These are phyloP conservation scores for Albugo candida DNA, from an alignment of 352 stramenopile genomes.

Conservation along the genomic window DNA sequence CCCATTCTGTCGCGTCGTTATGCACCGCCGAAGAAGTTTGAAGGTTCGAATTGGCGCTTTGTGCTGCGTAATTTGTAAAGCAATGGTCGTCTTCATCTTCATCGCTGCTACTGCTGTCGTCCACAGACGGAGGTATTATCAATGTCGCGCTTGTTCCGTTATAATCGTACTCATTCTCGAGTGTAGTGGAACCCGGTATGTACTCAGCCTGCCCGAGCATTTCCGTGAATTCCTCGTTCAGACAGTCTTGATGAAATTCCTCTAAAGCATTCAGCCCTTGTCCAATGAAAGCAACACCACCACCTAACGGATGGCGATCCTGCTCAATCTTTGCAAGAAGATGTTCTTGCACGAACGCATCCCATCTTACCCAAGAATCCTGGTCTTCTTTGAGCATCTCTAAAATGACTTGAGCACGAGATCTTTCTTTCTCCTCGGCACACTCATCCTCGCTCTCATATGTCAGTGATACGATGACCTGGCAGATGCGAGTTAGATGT, in stretches of 20 bases:
- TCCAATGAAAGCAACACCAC: constrained; percentile 39
- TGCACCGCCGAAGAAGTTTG: constrained; percentile 3
- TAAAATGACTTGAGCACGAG: constrained; percentile 4
- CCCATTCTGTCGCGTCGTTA: neutral
- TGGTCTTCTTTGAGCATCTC: constrained; percentile 66
- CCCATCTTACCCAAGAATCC: constrained; percentile 53
- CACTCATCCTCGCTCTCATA: constrained; percentile 22
- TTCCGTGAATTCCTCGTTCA: constrained; percentile 64
- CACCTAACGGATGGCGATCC: constrained; percentile 52
- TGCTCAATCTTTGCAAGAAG: constrained; percentile 59
- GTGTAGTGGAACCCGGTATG: constrained; percentile 16
- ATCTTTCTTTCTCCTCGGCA: no score
- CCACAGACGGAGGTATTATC: constrained; percentile 70
- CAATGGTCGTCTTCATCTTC: constrained; percentile 48
- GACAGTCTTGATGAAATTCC: constrained; percentile 17
- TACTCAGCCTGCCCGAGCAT: constrained; percentile 41
- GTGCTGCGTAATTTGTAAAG: no score
- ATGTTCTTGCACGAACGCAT: constrained; percentile 45
- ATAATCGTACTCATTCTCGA: constrained; percentile 53
- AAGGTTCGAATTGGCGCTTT: constrained; percentile 8
- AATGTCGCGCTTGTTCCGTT: constrained; percentile 38
- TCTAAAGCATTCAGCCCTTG: constrained; percentile 12
- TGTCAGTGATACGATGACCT: constrained; percentile 65
- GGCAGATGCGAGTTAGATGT: constrained; percentile 68
- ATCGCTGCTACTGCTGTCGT: constrained; percentile 71